These are phyloP conservation scores for Globisporangium spinosum DNA, from an alignment of 352 stramenopile genomes.

Conservation along the genomic window DNA sequence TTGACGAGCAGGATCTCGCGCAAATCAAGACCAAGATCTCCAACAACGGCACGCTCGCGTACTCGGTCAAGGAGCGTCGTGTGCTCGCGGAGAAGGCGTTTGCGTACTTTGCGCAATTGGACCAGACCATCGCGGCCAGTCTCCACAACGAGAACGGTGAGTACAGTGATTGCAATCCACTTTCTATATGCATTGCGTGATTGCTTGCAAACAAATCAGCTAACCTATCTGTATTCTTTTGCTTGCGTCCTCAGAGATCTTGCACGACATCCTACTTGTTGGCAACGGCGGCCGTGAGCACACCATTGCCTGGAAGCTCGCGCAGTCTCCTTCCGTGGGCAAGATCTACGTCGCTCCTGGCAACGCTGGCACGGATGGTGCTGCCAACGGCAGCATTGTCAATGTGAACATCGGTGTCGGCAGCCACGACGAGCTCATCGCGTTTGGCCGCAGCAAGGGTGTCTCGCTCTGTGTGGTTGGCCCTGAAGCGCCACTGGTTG, in stretches of 20 bases:
- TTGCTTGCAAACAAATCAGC: neutral
- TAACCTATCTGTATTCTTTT: neutral
- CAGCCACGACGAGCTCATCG: slow-evolving; percentile 66
- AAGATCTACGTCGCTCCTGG: slow-evolving; percentile 89
- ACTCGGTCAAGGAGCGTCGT: slow-evolving; percentile 68
- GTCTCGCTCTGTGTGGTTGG: slow-evolving; percentile 97
- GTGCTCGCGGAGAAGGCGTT: slow-evolving; percentile 80
- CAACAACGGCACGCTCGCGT: slow-evolving; percentile 54
- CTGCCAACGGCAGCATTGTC: slow-evolving; percentile 40
- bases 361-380: slow-evolving; percentile 83
- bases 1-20: slow-evolving; percentile 59
- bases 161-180: slow-evolving; percentile 7
- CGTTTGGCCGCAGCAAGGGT: slow-evolving; percentile 83
- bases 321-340: slow-evolving; percentile 66
- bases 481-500: slow-evolving; percentile 95
- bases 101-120: slow-evolving; percentile 63
- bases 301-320: slow-evolving; percentile 93
- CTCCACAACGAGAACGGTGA: slow-evolving; percentile 44
- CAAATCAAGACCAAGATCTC: slow-evolving; percentile 54
- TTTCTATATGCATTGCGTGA: neutral
- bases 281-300: slow-evolving; percentile 92
- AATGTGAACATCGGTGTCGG: slow-evolving; percentile 73
- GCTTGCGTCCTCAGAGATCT: slow-evolving; percentile 24
- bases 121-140: slow-evolving; percentile 54
- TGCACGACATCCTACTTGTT: slow-evolving; percentile 90